Percentiles rank a stretch among this genome's conserved stretches.
Evolutionary conservation across 331 rosid genomes (phyloP).

Genomic region (Arachis monticola): DNA sequence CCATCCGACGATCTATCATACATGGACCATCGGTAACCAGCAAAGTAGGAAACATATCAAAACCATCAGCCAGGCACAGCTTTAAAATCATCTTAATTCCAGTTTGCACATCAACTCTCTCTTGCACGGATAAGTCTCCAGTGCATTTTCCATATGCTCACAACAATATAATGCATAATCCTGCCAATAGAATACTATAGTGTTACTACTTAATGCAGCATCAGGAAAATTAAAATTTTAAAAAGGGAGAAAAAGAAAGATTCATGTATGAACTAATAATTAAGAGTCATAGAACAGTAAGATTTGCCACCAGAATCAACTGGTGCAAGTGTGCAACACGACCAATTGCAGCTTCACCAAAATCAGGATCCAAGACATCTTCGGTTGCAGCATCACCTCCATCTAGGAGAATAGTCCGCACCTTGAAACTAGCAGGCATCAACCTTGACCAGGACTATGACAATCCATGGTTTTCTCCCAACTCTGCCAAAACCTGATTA

Average conservation of each 20-base stretch:
- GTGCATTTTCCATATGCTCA: slow-evolving; percentile 71
- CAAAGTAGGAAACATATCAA: slow-evolving; percentile 75
- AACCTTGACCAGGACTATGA: slow-evolving; percentile 80
- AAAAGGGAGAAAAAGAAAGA: neutral
- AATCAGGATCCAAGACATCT: slow-evolving; percentile 73
- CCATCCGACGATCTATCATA: slow-evolving; percentile 80
- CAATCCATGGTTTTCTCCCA: slow-evolving; percentile 87
- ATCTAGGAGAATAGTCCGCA: slow-evolving; percentile 64
- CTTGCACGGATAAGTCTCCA: slow-evolving; percentile 68
- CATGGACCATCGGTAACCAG: slow-evolving; percentile 75
- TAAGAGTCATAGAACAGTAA: neutral
- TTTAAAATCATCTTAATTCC: slow-evolving; percentile 72
- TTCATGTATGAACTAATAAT: neutral
- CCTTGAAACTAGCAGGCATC: slow-evolving; percentile 83
- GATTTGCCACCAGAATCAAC: slow-evolving; percentile 64
- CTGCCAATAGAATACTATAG: slow-evolving; percentile 37
- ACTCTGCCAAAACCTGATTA: slow-evolving; percentile 49
- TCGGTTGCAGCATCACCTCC: slow-evolving; percentile 61
- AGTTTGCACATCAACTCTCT: slow-evolving; percentile 75
- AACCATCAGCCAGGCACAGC: slow-evolving; percentile 70
- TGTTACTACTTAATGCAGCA: slow-evolving; percentile 16
- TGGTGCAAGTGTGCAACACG: slow-evolving; percentile 76
- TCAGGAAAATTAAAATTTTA: neutral
- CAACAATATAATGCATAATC: slow-evolving; percentile 69
- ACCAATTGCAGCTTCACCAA: slow-evolving; percentile 78